These are phyloP conservation scores for Sugiyamaella boreocaroliniensis DNA, from an alignment of 805 yeast genomes.

Conservation along the genomic window DNA sequence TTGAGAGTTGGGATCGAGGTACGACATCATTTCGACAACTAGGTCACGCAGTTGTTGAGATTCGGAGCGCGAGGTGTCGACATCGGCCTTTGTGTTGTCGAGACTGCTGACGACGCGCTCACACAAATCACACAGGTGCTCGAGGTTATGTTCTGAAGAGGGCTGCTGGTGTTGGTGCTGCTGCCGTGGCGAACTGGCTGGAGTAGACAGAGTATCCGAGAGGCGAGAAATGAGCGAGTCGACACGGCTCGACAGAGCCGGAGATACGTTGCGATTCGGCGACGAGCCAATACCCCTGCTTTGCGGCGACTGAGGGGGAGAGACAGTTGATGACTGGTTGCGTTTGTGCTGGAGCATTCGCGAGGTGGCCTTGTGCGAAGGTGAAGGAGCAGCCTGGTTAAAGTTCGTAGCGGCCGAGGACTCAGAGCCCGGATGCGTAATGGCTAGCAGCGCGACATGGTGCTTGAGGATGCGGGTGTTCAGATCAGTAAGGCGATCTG, in stretches of 20 bases:
- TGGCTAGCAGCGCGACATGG: slow-evolving; percentile 19
- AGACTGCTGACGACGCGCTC: slow-evolving; percentile 1
- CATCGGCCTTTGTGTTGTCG: neutral
- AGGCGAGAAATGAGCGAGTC: slow-evolving; percentile 6
- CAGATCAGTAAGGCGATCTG: slow-evolving; percentile 10
- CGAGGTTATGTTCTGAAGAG: slow-evolving; percentile 1
- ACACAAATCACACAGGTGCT: neutral
- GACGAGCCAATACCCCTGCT: neutral
- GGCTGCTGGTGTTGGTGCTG: neutral
- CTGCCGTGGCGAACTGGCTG: slow-evolving; percentile 6
- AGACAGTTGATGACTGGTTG: neutral
- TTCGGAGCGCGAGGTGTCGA: neutral
- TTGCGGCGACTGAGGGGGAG: slow-evolving; percentile 4
- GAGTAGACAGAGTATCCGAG: slow-evolving; percentile 3
- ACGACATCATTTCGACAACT: slow-evolving; percentile 1
- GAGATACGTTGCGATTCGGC: neutral
- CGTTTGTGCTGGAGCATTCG: slow-evolving; percentile 12
- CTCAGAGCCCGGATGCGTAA: slow-evolving; percentile 21
- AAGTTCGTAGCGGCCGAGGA: slow-evolving; percentile 13
- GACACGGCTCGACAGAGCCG: neutral
- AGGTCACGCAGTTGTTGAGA: neutral
- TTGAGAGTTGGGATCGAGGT: slow-evolving; percentile 2
- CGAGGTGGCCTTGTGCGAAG: slow-evolving; percentile 10
- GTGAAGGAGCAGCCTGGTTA: neutral
- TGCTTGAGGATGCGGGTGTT: slow-evolving; percentile 16